Evolutionary conservation across 176 grass and related monocot species (phyloP), one percentile per base, ranked within the genome.

Genomic region (Melocanna baccifera): DNA sequence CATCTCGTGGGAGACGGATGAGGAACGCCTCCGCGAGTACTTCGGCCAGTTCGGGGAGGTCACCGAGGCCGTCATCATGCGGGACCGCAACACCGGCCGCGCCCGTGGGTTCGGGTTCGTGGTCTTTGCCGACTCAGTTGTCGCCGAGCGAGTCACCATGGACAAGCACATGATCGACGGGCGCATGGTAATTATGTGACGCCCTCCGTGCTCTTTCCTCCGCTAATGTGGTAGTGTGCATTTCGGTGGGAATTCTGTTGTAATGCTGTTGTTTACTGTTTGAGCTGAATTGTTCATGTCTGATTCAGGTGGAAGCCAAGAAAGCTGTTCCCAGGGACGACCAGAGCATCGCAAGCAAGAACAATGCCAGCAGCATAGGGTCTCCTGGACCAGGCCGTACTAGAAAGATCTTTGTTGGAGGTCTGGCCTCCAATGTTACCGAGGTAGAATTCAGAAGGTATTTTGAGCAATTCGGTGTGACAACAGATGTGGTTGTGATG

Each of bases 91-190:
- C 89, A 98, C 96, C 22, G 96, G 96, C 55, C 96, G 93, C 61
- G 96, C 96, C 25, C 93, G 96, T 5, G 96, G 96, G 10, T 98
- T 98, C 43, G 96, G 96, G 0, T 98, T 98, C 83, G 82, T 98
- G 7, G 96, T 98, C 71, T 98, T 98, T 16, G 62, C 91, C 0
- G 96, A 98, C 72, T 37, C 93, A 0, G 62, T 67, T 5, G 86
- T 95, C 6, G 89, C 96, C 11, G 96, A 98, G 77, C 78, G 87
- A 10, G 96, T 95, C 69, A 92, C 91, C 18, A 77, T 92, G 83
- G 96, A 98, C 77, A 98, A 98, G 64, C 93, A 98, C 74, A 95
- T 95, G 90, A 98, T 95, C 28, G 89, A 98, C 23, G 96, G 96
- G 6, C 93, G 96, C 85, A 93, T 98, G 96, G 96, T 98, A 95